Conservation (phyloP, 805 yeast species). For the Helenozyma rhizophorensis region DNA sequence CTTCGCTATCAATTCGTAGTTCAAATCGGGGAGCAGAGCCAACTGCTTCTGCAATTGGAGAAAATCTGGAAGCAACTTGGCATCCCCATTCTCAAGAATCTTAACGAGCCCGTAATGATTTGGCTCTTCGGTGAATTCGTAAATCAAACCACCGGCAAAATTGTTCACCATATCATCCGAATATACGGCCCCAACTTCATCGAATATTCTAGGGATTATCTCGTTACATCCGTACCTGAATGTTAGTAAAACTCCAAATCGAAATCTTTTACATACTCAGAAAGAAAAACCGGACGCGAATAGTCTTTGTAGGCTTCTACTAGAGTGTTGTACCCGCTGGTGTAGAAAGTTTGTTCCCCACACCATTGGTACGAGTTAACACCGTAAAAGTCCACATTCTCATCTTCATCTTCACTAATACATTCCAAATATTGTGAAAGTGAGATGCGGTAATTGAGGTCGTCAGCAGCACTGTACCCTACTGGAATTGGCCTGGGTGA, state of each 20-base stretch:
- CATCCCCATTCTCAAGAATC: conserved; percentile 38
- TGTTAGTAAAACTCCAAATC: conserved; percentile 9
- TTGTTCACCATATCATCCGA: conserved; percentile 68
- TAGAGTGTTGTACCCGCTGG: conserved; percentile 66
- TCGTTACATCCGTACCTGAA: conserved; percentile 70
- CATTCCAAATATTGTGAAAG: conserved; percentile 81
- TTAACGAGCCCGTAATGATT: conserved; percentile 77
- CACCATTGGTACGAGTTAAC: conserved; percentile 83
- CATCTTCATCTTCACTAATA: conserved; percentile 45
- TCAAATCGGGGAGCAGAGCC: conserved; percentile 27
- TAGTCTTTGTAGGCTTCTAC: conserved; percentile 66
- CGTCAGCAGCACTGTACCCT: conserved; percentile 97
- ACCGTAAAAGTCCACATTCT: conserved; percentile 75
- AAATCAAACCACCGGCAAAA: conserved; percentile 82
- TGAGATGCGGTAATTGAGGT: conserved; percentile 67
- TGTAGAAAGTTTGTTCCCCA: conserved; percentile 77
- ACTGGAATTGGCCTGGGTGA: conserved; percentile 72
- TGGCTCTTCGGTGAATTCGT: conserved; percentile 74
- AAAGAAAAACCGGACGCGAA: conserved; percentile 76
- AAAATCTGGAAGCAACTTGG: conserved; percentile 46
- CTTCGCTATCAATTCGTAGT: conserved; percentile 17
- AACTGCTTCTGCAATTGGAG: conserved; percentile 46
- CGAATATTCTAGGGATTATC: conserved; percentile 72
- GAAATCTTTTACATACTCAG: conserved; percentile 53
- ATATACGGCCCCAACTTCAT: conserved; percentile 67